phyloP scores from a whole-genome alignment of 306 rosid genomes.

The Geum urbanum region DNA sequence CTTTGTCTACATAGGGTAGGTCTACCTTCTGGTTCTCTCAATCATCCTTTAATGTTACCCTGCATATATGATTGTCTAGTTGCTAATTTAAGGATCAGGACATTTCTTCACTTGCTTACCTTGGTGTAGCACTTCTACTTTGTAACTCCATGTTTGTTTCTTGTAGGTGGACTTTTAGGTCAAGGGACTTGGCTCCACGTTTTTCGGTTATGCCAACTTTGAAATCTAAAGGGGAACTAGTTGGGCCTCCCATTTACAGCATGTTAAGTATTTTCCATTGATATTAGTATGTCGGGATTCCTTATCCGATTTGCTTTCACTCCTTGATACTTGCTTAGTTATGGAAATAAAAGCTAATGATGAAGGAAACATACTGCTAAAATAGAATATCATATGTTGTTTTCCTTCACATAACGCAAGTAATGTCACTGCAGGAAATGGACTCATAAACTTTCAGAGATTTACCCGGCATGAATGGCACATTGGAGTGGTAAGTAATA shows the following conservation, averaged over 20 bases:
- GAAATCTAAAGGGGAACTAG: slow-evolving; percentile 47
- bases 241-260: slow-evolving; percentile 77
- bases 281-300: background rate
- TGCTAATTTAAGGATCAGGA: background rate
- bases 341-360: background rate
- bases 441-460: slow-evolving; percentile 85
- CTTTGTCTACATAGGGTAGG: slow-evolving; percentile 88
- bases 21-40: slow-evolving; percentile 4
- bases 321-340: background rate
- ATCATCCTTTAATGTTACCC: background rate
- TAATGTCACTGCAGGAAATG: slow-evolving; percentile 63
- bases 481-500: slow-evolving; percentile 64
- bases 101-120: background rate
- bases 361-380: background rate
- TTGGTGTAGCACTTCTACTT: background rate
- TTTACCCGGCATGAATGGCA: slow-evolving; percentile 73
- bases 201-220: slow-evolving; percentile 81
- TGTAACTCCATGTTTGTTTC: slow-evolving; percentile 16
- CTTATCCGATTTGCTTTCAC: background rate
- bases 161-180: slow-evolving; percentile 89
- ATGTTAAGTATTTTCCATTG: slow-evolving; percentile 44
- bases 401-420: background rate
- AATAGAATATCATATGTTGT: background rate
- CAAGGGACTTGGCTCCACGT: slow-evolving; percentile 76
- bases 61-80: background rate